Conservation (phyloP, 306 rosid genomes). For the Quercus gilva region DNA sequence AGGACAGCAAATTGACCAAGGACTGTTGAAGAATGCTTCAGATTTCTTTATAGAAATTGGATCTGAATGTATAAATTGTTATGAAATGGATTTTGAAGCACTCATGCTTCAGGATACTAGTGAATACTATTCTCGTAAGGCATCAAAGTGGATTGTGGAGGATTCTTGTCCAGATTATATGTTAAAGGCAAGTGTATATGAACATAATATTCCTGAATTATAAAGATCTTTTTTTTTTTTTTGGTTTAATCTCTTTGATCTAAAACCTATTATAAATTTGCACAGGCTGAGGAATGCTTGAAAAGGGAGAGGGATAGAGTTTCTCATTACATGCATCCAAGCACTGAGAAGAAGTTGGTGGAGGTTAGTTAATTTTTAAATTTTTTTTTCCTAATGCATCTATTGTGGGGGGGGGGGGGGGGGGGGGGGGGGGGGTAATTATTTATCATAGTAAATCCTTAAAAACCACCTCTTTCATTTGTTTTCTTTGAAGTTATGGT, state of each 20-base stretch:
- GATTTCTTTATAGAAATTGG: slow-evolving; percentile 75
- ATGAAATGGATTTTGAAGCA: slow-evolving; percentile 62
- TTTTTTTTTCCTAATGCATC: background rate
- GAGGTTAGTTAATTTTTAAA: slow-evolving; percentile 36
- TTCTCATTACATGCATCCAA: slow-evolving; percentile 34
- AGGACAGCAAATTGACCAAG: slow-evolving; percentile 79
- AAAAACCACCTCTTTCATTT: no score
- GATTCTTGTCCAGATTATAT: slow-evolving; percentile 86
- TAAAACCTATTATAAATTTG: slow-evolving; percentile 2
- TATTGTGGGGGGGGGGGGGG: background rate
- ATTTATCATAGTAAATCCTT: background rate
- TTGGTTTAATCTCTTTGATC: background rate
- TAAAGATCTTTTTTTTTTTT: background rate
- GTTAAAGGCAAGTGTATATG: slow-evolving; percentile 57
- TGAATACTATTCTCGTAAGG: slow-evolving; percentile 63
- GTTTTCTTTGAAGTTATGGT: no score
- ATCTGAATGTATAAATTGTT: slow-evolving; percentile 49
- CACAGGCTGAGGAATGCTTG: slow-evolving; percentile 49
- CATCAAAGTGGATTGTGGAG: slow-evolving; percentile 64
- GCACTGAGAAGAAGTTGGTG: slow-evolving; percentile 43
- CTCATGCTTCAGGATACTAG: slow-evolving; percentile 59
- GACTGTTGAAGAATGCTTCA: slow-evolving; percentile 58
- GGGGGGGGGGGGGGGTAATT: background rate
- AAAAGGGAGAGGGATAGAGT: slow-evolving; percentile 50
- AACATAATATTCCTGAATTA: slow-evolving; percentile 8